Evolutionary conservation across 495 filamentous ascomycete genomes (phyloP), one percentile per base, ranked within the genome.

Genomic region (Penicillium robsamsonii): DNA sequence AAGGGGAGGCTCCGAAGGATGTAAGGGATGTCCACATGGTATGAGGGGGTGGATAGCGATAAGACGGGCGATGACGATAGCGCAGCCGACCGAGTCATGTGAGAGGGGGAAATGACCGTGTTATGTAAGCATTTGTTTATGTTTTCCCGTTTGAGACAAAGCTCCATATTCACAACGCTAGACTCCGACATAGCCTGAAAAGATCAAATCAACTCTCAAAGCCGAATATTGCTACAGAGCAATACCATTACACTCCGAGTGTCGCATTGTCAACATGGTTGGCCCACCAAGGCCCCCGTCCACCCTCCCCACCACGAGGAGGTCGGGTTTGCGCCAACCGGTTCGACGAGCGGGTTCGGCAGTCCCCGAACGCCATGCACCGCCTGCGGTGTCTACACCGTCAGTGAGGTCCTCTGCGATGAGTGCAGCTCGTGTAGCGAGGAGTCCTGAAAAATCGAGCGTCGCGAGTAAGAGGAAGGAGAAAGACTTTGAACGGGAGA

Each of bases 401-500:
- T 66, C 78, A 9, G 85, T 87, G 12, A 77, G 75, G 41, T 70
- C 75, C 4, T 75, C 81, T n/a, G 62, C 73, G 3, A 65, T 77
- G 8, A 80, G 81, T 31, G 66, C 73, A 40, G 62, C 74, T 9
- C 73, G 77, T 37, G 49, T 56, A 11, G 53, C 68, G 53, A 73
- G 75, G 12, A 81, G 77, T 5, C 64, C 64, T n/a, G 68, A 74
- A 11, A 75, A 72, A 10, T 57, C 72, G 3, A 72, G 68, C 50
- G 63, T 66, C 55, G 80, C 83, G 47, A 78, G 72, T 13, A 92
- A 94, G 76, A 79, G 91, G 57, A 94, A 94, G 65, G 87, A 92
- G 62, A 81, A 89, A 63, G 90, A 95, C 40, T 92, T 83, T 65
- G 91, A 95, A 50, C 69, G 84, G 44, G 83, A 87, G 48, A 79